Evolutionary conservation across 371 early-diverging fungal genomes (phyloP).

Genomic region (Actinomortierella ambigua): DNA sequence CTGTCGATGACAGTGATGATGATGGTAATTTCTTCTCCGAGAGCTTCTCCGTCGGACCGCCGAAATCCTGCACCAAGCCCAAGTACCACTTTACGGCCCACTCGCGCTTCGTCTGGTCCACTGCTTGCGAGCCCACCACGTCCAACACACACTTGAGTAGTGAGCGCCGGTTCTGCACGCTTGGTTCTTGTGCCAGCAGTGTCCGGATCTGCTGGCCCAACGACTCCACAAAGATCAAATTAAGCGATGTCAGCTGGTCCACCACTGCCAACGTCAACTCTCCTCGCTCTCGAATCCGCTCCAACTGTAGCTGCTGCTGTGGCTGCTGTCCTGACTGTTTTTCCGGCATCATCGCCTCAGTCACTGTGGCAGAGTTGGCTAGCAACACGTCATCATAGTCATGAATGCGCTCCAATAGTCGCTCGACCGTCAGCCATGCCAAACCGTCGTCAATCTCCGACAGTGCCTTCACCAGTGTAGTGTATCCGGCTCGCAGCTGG

Average conservation of each 20-base stretch:
- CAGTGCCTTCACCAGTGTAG: slow-evolving; percentile 58
- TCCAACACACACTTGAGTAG: slow-evolving; percentile 47
- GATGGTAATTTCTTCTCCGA: background rate
- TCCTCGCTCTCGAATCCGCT: slow-evolving; percentile 34
- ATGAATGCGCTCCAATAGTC: slow-evolving; percentile 50
- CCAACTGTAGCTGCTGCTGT: slow-evolving; percentile 20
- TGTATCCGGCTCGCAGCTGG: slow-evolving; percentile 64
- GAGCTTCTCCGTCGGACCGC: slow-evolving; percentile 4
- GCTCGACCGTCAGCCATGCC: slow-evolving; percentile 63
- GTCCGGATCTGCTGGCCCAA: slow-evolving; percentile 39
- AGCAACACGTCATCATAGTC: slow-evolving; percentile 31
- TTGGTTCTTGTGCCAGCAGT: slow-evolving; percentile 31
- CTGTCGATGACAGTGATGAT: background rate
- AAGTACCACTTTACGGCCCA: slow-evolving; percentile 50
- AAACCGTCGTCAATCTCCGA: slow-evolving; percentile 65
- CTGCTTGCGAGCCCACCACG: slow-evolving; percentile 35
- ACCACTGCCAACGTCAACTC: slow-evolving; percentile 46
- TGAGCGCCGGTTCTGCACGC: slow-evolving; percentile 27
- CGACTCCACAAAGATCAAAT: slow-evolving; percentile 45
- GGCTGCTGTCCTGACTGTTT: slow-evolving; percentile 16
- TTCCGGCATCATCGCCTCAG: slow-evolving; percentile 9
- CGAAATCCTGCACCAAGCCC: slow-evolving; percentile 40
- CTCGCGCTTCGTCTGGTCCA: slow-evolving; percentile 52
- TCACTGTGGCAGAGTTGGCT: no score
- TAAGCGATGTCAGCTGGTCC: slow-evolving; percentile 48